Base-by-base conservation (phyloP, 192 early-diverging fungal genomes). In the Coemansia javaensis region DNA sequence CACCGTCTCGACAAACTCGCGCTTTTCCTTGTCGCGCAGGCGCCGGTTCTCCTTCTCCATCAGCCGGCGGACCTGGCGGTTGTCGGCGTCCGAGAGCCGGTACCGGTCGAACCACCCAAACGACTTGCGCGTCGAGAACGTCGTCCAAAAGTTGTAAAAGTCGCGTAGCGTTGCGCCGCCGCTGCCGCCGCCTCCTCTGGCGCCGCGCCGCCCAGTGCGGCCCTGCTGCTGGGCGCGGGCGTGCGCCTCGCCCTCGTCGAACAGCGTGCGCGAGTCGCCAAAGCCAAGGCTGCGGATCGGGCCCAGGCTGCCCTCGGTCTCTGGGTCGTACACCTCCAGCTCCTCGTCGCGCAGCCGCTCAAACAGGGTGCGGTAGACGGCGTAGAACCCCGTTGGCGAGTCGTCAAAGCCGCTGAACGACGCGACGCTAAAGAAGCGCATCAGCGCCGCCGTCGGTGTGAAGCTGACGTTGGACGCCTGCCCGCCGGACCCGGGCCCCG, bases 21-120 rank as follows among this genome's bases (percentile, higher is more conserved):
- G 81, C 32, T 68, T 74, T 14, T 83, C 90, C 6, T 77, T 66
- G 18, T 89, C 85, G n/a, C 96, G 75, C 13, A 80, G 66, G 43
- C 85, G 88, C 50, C 83, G 81, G 77, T 99, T 99, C 44, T 96
- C 85, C 49, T 87, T 88, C 53, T 97, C 93, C 89, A 96, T 94
- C 12, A 81, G 63, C 24, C 92, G 77, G 11, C 88, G 80, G 7
- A 89, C 59, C 28, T 77, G 65, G 17, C 96, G 81, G 73, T 94
- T 90, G 18, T 86, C 88, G 25, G 75, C 77, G 36, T 94, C 91
- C 0, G 83, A 73, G 3, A 91, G 78, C 10, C 84, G 73, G 69
- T 84, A 91, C 48, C 92, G 85, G 69, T 99, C 96, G 39, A 78
- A 78, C 96, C 96, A 99, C 23, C 79, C 77, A 53, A 97, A 99